phyloP scores from a whole-genome alignment of 192 early-diverging fungal species.

The Mortierella claussenii region DNA sequence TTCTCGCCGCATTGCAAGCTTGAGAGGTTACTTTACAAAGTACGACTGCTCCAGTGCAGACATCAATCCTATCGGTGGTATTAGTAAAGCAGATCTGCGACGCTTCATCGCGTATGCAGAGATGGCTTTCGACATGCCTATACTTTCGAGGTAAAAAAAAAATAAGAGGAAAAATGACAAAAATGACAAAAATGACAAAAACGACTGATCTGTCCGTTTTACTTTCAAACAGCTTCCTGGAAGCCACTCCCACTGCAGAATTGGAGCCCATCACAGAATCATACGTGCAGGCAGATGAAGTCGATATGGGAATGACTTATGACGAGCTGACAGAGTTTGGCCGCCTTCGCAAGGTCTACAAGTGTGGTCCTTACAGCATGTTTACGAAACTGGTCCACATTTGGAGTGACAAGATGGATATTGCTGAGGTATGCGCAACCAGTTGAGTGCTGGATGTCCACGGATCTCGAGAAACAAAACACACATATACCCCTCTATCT shows the following conservation, averaged over 20 bases:
- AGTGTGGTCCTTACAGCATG: slow-evolving; percentile 95
- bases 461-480: too few species aligned
- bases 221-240: slow-evolving; percentile 70
- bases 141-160: slow-evolving; percentile 65
- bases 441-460: too few species aligned
- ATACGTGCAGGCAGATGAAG: slow-evolving; percentile 92
- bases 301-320: slow-evolving; percentile 99
- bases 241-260: slow-evolving; percentile 93
- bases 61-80: slow-evolving; percentile 96
- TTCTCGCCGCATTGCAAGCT: slow-evolving; percentile 41
- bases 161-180: neutral
- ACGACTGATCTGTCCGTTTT: neutral
- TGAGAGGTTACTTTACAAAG: slow-evolving; percentile 98
- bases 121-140: slow-evolving; percentile 70
- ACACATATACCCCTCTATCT: neutral
- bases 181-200: too few species aligned
- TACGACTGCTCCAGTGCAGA: slow-evolving; percentile 99
- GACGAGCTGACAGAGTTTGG: slow-evolving; percentile 93
- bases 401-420: slow-evolving; percentile 74
- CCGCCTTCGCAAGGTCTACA: slow-evolving; percentile 84
- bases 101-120: slow-evolving; percentile 82
- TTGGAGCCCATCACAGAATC: slow-evolving; percentile 88
- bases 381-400: slow-evolving; percentile 86
- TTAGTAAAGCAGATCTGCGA: slow-evolving; percentile 89
- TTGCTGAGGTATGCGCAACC: slow-evolving; percentile 74